Evolutionary conservation across 768 basidiomycete genomes (phyloP), one percentile per base, ranked within the genome.

Genomic region (Exsudoporus frostii): DNA sequence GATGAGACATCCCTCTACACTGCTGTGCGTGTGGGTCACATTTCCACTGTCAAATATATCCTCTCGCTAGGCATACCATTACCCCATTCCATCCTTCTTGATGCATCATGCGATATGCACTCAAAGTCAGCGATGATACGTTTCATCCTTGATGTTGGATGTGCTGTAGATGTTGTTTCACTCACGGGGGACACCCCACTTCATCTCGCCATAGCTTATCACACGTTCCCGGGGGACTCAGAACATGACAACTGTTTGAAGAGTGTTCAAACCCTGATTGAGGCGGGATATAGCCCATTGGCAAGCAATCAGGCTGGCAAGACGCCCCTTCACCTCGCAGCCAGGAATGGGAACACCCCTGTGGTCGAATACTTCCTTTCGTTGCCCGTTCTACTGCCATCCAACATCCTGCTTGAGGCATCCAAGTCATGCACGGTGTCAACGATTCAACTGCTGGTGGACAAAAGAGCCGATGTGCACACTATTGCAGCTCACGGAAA

Each of bases 221-320:
- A n/a, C n/a, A n/a, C n/a, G n/a, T n/a, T n/a, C n/a, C n/a, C n/a
- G n/a, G n/a, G n/a, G n/a, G n/a, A n/a, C 8, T 39, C 45, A 2
- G 47, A 45, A 33, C 2, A 32, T 7, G 44, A n/a, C n/a, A n/a
- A 34, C 8, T 0, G 6, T n/a, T 7, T 43, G 3, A 30, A 45
- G 17, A 19, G 3, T 10, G 15, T 45, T n/a, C 36, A 33, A 29
- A 13, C 42, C n/a, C 50, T 61, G 5, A 4, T 54, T 3, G 43
- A 41, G 27, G 58, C 59, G 2, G 59, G 59, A 11, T 56, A 58
- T 22, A n/a, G 42, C 14, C 36, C 47, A 13, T 48, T 44, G 13
- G 1, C 13, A 2, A 10, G 3, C 10, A 51, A 59, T 9, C 17
- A 32, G 1, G 20, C 8, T 29, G 42, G 49, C 3, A 2, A 41